A percentile compares a stretch with the other conserved stretches of the same genome.
Evolutionary conservation across 2,329 filamentous ascomycete species (phyloP).

Genomic region (Fusarium graminum): DNA sequence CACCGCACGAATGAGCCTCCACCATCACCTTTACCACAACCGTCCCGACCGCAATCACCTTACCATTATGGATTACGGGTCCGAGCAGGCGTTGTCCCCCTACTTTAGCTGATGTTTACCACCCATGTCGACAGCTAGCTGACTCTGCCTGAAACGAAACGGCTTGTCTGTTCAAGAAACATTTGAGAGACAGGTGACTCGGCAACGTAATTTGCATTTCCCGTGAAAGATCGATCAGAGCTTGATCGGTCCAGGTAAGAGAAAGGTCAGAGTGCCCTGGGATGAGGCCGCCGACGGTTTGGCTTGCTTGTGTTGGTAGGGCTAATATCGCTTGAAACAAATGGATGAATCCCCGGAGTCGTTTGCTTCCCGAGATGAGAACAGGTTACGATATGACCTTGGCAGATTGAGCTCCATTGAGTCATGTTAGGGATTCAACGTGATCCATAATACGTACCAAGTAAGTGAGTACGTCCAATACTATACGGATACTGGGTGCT

Average conservation of each 20-base stretch:
- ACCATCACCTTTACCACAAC: slow-evolving; percentile 35
- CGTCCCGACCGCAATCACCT: slow-evolving; percentile 23
- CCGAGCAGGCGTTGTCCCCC: slow-evolving; percentile 12
- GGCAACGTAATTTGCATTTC: slow-evolving; percentile 9
- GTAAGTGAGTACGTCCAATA: not conserved
- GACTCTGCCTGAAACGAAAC: slow-evolving; percentile 46
- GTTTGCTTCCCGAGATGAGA: not conserved
- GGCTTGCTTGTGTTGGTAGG: slow-evolving; percentile 32
- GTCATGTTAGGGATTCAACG: not conserved
- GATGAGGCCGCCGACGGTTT: slow-evolving; percentile 38
- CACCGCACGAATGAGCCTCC: slow-evolving; percentile 30
- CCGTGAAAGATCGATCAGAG: slow-evolving; percentile 21
- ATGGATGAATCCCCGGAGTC: slow-evolving; percentile 1
- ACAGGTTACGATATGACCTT: not conserved
- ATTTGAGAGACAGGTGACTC: slow-evolving; percentile 26
- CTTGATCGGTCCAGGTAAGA: slow-evolving; percentile 3
- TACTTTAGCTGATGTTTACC: slow-evolving; percentile 26
- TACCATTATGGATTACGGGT: slow-evolving; percentile 30
- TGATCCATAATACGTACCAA: not conserved
- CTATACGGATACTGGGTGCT: not conserved
- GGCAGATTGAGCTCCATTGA: not conserved
- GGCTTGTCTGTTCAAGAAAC: slow-evolving; percentile 29
- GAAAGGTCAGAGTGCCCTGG: slow-evolving; percentile 35
- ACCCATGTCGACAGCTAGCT: slow-evolving; percentile 28
- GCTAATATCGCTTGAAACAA: slow-evolving; percentile 6